Evolutionary conservation across 78 protist species (phyloP), one percentile per base, ranked within the genome.

Genomic region (Pigoraptor vietnamica): DNA sequence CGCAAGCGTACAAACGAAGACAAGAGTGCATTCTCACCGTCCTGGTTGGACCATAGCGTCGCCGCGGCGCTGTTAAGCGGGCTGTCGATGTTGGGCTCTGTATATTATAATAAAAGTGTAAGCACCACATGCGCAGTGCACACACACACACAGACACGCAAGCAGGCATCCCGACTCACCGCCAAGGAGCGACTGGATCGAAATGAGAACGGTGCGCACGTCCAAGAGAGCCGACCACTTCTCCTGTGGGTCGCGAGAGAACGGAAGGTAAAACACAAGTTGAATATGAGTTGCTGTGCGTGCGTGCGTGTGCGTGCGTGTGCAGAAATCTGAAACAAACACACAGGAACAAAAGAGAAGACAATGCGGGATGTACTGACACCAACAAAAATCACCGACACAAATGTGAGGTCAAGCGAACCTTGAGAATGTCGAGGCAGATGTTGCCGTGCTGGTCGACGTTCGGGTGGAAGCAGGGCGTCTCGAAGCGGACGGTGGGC

Each of bases 41-140:
- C 38, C 91, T 96, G 96, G 67, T 96, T 91, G 35, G 48, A 86
- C 99, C 99, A 98, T 67, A 98, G 83, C 2, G 92, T 40, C 0
- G 99, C 99, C 1, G 99, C 99, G 32, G 94, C 33, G 37, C 89
- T 40, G 92, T 98, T 98, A 40, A 98, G 91, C 0, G 99, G 99
- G n/a, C 95, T 92, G 89, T 96, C 97, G 87, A 92, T 93, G 94
- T 98, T 98, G 90, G 99, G 99, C 88, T 97, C 98, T 92, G 91
- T 1, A 36, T 34, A 19, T 86, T n/a, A n/a, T n/a, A n/a, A n/a
- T n/a, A n/a, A n/a, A n/a, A n/a, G n/a, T n/a, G n/a, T n/a, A n/a
- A n/a, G n/a, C n/a, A n/a, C n/a, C 67, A 48, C 67, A 48, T 21
- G 67, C 67, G 14, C 6, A 48, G 14, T 14, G 67, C 67, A 48